phyloP scores from a whole-genome alignment of 2,329 filamentous ascomycete species.

The Aureobasidium sp. region DNA sequence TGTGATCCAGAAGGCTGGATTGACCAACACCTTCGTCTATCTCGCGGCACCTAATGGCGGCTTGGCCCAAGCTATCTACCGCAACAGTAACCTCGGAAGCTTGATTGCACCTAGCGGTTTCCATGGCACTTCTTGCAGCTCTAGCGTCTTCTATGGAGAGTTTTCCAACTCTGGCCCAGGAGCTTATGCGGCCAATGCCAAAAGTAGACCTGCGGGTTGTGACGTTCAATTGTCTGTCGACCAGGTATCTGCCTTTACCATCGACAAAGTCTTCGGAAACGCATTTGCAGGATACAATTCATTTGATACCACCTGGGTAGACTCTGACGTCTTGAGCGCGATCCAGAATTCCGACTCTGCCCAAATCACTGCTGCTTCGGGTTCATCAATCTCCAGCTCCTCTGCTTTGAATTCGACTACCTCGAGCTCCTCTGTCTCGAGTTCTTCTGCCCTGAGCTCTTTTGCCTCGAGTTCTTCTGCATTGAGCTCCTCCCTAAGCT shows the following conservation, averaged over 20 bases:
- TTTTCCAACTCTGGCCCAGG: constrained; percentile 35
- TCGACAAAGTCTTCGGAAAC: constrained; percentile 29
- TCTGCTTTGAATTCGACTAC: neutral
- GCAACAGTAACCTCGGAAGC: constrained; percentile 31
- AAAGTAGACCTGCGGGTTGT: constrained; percentile 26
- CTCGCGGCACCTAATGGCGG: constrained; percentile 33
- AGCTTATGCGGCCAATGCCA: constrained; percentile 29
- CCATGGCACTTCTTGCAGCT: constrained; percentile 20
- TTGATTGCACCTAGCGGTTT: constrained; percentile 33
- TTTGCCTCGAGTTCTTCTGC: neutral
- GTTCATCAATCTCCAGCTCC: neutral
- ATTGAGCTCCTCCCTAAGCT: neutral
- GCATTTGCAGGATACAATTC: constrained; percentile 28
- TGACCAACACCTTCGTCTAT: constrained; percentile 28
- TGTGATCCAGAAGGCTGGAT: constrained; percentile 13
- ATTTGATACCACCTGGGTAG: constrained; percentile 30
- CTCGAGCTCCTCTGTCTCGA: constrained; percentile 16
- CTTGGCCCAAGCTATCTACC: constrained; percentile 34
- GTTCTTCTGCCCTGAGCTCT: constrained; percentile 6
- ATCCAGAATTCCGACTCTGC: constrained; percentile 26
- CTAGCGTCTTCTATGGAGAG: constrained; percentile 32
- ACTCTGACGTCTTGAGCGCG: constrained; percentile 26
- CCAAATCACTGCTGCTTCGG: constrained; percentile 15
- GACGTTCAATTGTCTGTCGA: constrained; percentile 27
- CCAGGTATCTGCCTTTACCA: constrained; percentile 28